Base-by-base conservation (phyloP, 2,329 filamentous ascomycete species). In the Coleophoma cylindrospora region DNA sequence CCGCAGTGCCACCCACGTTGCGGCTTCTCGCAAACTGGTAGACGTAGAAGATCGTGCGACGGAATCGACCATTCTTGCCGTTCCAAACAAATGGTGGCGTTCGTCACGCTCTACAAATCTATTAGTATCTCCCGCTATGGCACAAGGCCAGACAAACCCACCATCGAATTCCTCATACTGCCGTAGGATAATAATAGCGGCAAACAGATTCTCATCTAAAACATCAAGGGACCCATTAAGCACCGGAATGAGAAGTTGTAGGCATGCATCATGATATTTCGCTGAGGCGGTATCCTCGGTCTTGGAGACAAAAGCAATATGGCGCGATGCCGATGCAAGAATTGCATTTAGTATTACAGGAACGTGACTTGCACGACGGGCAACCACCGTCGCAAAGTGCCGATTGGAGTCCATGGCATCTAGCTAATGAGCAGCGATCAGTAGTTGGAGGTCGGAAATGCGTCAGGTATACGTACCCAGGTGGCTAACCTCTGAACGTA, bases 11-110 rank as follows among this genome's bases (percentile, higher is more conserved):
- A 43, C 40, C 64, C 79, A 82, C 1, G 74, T 73, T 0, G 77
- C 77, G 3, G 76, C 74, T 27, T 72, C 41, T 64, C 67, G 40
- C 62, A 74, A 43, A 58, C 64, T 74, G 62, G 55, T 69, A 64
- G 43, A 46, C 8, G 60, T 47, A 4, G 57, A 53, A 21, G 56
- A 57, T 19, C 54, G 47, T 34, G 61, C 58, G 50, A 65, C 64
- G 2, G 61, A 59, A 27, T 54, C 57, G 27, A 67, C 61, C 50
- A 66, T 63, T 11, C 58, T 57, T 45, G 64, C 62, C 6, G 17
- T 48, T 4, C 47, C 47, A n/a, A 40, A 27, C 12, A 32, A 40
- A 36, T 45, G 33, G 12, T 15, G 22, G 17, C 38, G 17, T 14
- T 43, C 40, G 14, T 43, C 40, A 8, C 19, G 19, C 12, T 21